Base-by-base conservation (phyloP, 139 green algal genomes). In the Astrephomene gubernaculifera region DNA sequence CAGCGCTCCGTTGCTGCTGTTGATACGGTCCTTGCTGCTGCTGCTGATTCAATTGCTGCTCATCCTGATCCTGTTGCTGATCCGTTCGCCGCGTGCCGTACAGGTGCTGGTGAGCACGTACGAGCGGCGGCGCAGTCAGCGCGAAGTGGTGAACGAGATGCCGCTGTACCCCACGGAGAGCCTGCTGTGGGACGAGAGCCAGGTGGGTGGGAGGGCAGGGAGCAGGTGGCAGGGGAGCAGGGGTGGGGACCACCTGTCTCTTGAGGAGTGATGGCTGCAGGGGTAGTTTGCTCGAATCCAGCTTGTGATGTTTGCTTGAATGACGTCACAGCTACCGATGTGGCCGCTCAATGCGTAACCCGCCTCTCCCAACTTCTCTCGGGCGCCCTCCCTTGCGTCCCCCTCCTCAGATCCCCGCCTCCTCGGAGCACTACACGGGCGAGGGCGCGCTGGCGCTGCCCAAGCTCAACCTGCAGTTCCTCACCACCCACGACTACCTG, bases 401-500 rank as follows among this genome's bases (percentile, higher is more conserved):
- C 49, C 49, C 57, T n/a, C 9, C 24, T 35, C 78, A 84, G 78
- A 84, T 84, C 44, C 78, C 78, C 10, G 63, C 78, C 27, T 84
- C 78, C 24, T 75, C 61, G 2, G 61, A 84, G 78, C 78, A 84
- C 78, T 84, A 84, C 78, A 84, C 74, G 60, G 96, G 94, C 10
- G 93, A 97, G 75, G 79, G 85, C 36, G 93, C 92, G 45, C 91
- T 99, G 45, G 95, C 97, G 29, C 93, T 99, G 73, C 97, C 97
- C 38, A 98, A 98, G 89, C 94, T 99, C 39, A 99, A 99, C 93
- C 93, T 99, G 71, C 97, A 99, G 93, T 99, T 99, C 90, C 93
- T 99, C 27, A 98, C 96, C 1, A 86, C 95, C 21, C 79, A 95
- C 53, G 97, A 99, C 92, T 99, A 99, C 93, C 92, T 99, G 72